Evolutionary conservation across 2,329 filamentous ascomycete species (phyloP).

Genomic region (Pestalotiopsis fici): DNA sequence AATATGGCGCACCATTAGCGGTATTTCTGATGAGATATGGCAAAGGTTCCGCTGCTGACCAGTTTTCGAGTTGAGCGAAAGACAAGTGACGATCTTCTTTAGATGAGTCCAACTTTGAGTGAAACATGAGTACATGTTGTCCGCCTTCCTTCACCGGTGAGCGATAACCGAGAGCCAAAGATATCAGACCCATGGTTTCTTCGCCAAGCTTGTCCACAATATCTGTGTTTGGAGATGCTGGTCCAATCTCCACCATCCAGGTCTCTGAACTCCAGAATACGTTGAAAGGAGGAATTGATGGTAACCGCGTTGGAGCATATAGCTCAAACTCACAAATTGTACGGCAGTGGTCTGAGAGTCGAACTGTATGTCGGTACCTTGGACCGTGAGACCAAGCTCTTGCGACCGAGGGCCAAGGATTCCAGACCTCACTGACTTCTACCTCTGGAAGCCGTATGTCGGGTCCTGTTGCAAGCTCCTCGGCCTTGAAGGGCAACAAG

Average conservation of each 20-base stretch:
- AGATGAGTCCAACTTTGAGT: conserved; percentile 19
- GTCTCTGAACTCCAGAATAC: conserved; percentile 40
- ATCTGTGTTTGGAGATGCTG: conserved; percentile 13
- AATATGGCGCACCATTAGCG: conserved; percentile 33
- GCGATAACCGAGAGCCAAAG: conserved; percentile 50
- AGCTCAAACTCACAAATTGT: conserved; percentile 40
- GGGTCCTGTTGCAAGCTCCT: conserved; percentile 38
- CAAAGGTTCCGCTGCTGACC: conserved; percentile 18
- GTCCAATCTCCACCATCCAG: conserved; percentile 37
- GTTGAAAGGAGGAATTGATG: conserved; percentile 32
- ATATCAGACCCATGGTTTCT: conserved; percentile 46
- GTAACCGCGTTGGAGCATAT: conserved; percentile 43
- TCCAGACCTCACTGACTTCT: conserved; percentile 37
- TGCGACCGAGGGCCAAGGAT: conserved; percentile 49
- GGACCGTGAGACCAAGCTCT: conserved; percentile 40
- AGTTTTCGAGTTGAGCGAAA: conserved; percentile 15
- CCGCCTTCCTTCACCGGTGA: conserved; percentile 35
- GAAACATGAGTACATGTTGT: conserved; percentile 45
- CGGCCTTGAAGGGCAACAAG: conserved; percentile 63
- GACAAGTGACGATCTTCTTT: conserved; percentile 11
- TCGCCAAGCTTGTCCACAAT: conserved; percentile 29
- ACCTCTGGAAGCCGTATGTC: conserved; percentile 36
- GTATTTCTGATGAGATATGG: conserved; percentile 42
- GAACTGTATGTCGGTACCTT: conserved; percentile 30
- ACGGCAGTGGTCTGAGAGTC: conserved; percentile 34